Evolutionary conservation across 1,284 basidiomycete species (phyloP).

Genomic region (Sporisorium graminicola): DNA sequence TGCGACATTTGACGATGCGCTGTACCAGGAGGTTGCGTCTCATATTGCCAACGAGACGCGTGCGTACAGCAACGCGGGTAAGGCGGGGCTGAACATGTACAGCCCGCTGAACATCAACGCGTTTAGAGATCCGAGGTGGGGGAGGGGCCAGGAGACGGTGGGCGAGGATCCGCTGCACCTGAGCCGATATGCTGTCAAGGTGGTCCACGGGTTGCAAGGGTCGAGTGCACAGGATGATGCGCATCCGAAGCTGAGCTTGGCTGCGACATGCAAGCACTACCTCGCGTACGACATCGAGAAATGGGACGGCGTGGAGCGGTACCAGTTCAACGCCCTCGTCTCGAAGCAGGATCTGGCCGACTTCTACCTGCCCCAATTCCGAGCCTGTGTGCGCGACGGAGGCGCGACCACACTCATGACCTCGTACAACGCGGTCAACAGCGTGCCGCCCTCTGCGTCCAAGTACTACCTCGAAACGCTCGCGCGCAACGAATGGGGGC

Average conservation of each 20-base stretch:
- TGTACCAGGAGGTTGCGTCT: conserved; percentile 12
- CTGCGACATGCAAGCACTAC: conserved; percentile 37
- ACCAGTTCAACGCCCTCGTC: conserved; percentile 33
- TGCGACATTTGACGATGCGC: conserved; percentile 34
- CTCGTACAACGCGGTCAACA: conserved; percentile 29
- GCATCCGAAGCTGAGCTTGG: conserved; percentile 4
- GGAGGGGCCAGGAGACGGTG: conserved; percentile 28
- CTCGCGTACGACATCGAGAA: conserved; percentile 28
- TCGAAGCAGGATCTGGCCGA: conserved; percentile 36
- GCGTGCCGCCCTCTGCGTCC: conserved; percentile 22
- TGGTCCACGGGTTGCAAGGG: conserved; percentile 26
- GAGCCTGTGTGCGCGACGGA: conserved; percentile 28
- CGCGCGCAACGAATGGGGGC: conserved; percentile 17
- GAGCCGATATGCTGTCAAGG: conserved; percentile 12
- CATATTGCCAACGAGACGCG: conserved; percentile 35
- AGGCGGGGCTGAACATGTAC: conserved; percentile 25
- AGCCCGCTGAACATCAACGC: conserved; percentile 33
- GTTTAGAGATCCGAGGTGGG: conserved; percentile 37
- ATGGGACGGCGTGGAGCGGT: conserved; percentile 22
- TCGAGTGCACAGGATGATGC: not conserved
- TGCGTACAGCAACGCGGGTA: conserved; percentile 30
- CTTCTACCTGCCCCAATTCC: conserved; percentile 35
- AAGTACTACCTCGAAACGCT: conserved; percentile 34
- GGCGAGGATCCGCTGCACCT: conserved; percentile 34
- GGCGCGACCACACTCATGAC: conserved; percentile 31